A percentile compares a stretch with the other conserved stretches of the same genome.
These are phyloP conservation scores for Geosmithia morbida DNA, from an alignment of 2,329 filamentous ascomycete genomes.

Conservation along the genomic window DNA sequence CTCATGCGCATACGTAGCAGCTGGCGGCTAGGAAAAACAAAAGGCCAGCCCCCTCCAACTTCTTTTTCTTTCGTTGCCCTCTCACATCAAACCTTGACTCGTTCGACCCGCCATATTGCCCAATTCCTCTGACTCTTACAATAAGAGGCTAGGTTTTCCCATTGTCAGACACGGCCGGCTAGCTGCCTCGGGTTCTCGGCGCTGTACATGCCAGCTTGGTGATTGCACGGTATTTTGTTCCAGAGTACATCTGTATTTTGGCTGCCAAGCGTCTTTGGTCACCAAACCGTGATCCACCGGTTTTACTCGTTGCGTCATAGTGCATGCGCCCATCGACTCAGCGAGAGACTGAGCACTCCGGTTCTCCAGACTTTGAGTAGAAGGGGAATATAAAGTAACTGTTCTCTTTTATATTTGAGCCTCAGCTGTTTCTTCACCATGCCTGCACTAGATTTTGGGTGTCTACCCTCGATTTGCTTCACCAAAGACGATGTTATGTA, in stretches of 20 bases:
- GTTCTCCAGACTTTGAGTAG: background rate
- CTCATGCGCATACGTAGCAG: background rate
- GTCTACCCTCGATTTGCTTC: no score
- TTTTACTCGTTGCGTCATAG: background rate
- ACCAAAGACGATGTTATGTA: no score
- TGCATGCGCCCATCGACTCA: background rate
- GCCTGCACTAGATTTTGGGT: no score
- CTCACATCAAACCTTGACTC: background rate
- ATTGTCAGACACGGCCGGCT: background rate
- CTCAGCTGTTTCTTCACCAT: no score
- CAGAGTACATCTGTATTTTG: no score
- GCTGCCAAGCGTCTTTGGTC: no score
- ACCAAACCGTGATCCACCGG: background rate
- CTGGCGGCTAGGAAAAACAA: background rate
- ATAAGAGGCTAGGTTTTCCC: background rate
- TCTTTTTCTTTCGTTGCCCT: background rate
- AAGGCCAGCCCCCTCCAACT: background rate
- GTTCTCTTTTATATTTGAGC: background rate
- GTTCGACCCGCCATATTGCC: background rate
- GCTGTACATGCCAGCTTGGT: background rate
- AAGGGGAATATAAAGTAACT: no score
- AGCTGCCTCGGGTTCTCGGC: background rate
- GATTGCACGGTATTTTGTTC: background rate
- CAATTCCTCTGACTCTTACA: background rate
- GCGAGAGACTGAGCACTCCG: background rate